A percentile compares a stretch with the other conserved stretches of the same genome.
Conservation (phyloP, 2,329 filamentous ascomycete species). For the Pseudogymnoascus sp. region DNA sequence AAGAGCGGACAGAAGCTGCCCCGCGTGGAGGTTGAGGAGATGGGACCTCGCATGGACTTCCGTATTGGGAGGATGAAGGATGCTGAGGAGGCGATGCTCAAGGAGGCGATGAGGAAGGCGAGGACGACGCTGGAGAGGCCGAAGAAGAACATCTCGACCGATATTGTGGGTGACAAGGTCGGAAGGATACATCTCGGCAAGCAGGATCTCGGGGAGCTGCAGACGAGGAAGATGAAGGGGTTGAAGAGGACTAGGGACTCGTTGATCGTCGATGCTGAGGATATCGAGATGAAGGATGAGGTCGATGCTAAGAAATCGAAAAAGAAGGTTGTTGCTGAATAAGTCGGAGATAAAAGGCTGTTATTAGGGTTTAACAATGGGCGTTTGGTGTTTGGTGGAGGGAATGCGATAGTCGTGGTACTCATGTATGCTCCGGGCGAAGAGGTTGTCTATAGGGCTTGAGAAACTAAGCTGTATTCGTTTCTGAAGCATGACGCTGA, state of each 20-base stretch:
- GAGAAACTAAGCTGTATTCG: constrained; percentile 12
- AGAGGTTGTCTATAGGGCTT: constrained; percentile 10
- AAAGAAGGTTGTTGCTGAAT: constrained; percentile 14
- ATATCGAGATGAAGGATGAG: constrained; percentile 36
- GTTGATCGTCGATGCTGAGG: constrained; percentile 45
- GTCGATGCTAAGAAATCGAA: constrained; percentile 26
- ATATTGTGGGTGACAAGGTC: constrained; percentile 92
- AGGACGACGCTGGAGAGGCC: constrained; percentile 68
- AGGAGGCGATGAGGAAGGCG: constrained; percentile 84
- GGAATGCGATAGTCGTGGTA: constrained; percentile 11
- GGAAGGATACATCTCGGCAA: constrained; percentile 86
- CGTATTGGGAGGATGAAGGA: constrained; percentile 74
- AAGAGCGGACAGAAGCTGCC: constrained; percentile 81
- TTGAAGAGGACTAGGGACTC: constrained; percentile 74
- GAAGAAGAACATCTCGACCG: constrained; percentile 95
- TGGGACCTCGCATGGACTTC: constrained; percentile 91
- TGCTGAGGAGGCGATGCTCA: constrained; percentile 71
- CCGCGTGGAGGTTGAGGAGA: constrained; percentile 88
- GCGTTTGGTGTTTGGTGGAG: constrained; percentile 15
- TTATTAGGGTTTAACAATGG: constrained; percentile 11
- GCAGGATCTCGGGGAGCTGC: constrained; percentile 79
- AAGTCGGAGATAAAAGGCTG: neutral
- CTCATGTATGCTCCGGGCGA: constrained; percentile 11
- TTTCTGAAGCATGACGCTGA: neutral
- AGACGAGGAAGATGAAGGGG: constrained; percentile 99